Conservation (phyloP, 345 rosid species). For the Brassica carinata region DNA sequence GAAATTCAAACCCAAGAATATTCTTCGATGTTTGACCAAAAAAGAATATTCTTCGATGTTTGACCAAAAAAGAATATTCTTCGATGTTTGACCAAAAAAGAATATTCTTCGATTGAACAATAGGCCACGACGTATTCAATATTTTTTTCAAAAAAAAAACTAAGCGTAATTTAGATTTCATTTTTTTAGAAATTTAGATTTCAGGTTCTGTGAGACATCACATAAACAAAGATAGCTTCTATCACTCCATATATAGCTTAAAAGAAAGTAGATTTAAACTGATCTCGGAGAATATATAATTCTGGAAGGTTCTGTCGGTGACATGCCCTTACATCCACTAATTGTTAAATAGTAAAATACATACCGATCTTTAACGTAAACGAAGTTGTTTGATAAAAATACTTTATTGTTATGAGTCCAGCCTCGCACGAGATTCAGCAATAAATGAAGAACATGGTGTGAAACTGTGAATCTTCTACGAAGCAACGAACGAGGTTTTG, state of each 20-base stretch:
- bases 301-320: constrained; percentile 31
- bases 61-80: too few relatives aligned
- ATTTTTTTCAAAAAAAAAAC: too few relatives aligned
- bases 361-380: not conserved
- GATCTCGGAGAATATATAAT: constrained; percentile 9
- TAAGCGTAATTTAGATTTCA: not conserved
- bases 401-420: not conserved
- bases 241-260: not conserved
- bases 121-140: too few relatives aligned
- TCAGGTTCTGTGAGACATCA: not conserved
- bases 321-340: constrained; percentile 8
- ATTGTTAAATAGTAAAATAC: not conserved
- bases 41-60: too few relatives aligned
- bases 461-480: constrained; percentile 27
- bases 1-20: too few relatives aligned
- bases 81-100: too few relatives aligned
- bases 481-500: constrained; percentile 38
- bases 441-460: constrained; percentile 36
- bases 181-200: not conserved
- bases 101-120: too few relatives aligned
- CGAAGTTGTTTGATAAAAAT: not conserved
- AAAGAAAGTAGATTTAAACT: not conserved
- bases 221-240: not conserved
- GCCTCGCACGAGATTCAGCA: constrained; percentile 19
- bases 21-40: too few relatives aligned